Evolutionary conservation across 2,329 filamentous ascomycete species (phyloP).

Genomic region (Fusarium mangiferae): DNA sequence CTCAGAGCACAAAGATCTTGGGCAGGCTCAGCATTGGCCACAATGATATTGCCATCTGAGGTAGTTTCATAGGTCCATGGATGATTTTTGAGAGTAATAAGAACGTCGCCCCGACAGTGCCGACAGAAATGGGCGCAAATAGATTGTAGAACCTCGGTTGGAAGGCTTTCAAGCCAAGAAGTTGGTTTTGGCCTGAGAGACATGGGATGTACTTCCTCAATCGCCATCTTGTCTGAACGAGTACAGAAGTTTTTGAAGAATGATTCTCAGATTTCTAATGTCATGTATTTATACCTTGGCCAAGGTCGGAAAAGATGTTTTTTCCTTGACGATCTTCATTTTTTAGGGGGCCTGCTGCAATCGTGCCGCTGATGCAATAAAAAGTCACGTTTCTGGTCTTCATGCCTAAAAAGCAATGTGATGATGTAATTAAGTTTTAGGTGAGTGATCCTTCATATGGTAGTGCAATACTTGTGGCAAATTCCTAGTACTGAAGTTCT

Average conservation of each 20-base stretch:
- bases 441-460: background rate
- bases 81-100: background rate
- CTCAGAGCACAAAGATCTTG: background rate
- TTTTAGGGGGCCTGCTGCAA: background rate
- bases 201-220: fast-evolving
- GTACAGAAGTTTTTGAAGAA: background rate
- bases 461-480: background rate
- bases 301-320: background rate
- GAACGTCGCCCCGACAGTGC: background rate
- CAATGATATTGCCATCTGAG: background rate
- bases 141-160: background rate
- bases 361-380: background rate
- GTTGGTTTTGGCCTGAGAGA: background rate
- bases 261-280: background rate
- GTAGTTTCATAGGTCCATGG: background rate
- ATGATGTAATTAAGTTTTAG: background rate
- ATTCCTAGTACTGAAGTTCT: background rate
- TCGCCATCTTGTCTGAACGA: background rate
- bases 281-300: background rate
- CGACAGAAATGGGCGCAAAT: background rate
- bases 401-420: fast-evolving
- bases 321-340: fast-evolving
- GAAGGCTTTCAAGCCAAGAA: background rate
- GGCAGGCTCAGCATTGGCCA: background rate
- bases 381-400: fast-evolving